Conservation (phyloP, 768 basidiomycete species). For the Auriscalpium orientale region DNA sequence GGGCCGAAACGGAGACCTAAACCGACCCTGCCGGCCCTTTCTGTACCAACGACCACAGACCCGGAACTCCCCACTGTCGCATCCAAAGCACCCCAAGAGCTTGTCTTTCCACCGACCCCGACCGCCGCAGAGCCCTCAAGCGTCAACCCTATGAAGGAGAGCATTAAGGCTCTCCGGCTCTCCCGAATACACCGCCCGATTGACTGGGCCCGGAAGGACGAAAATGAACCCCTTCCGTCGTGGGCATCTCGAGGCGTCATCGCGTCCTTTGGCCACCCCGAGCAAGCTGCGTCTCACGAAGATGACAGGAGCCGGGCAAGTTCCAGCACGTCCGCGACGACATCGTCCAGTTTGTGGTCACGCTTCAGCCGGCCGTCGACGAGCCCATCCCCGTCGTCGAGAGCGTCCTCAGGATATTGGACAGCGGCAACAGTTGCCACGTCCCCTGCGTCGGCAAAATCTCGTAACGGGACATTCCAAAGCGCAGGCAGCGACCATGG, state of each 20-base stretch:
- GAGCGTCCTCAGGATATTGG: constrained; percentile 1
- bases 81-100: neutral
- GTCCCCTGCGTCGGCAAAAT: neutral
- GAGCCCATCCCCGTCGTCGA: neutral
- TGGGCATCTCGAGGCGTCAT: neutral
- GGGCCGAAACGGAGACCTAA: neutral
- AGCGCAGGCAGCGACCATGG: neutral
- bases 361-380: neutral
- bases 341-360: neutral
- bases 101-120: neutral
- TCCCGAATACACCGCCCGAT: neutral
- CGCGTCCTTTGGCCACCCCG: neutral
- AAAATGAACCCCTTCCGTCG: neutral
- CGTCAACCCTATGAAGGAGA: neutral
- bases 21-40: neutral
- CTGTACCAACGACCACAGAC: neutral
- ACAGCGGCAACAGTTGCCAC: neutral
- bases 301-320: neutral
- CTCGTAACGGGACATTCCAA: neutral
- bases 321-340: neutral
- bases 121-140: neutral
- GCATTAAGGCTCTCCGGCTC: neutral
- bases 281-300: neutral
- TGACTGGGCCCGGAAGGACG: neutral
- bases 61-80: neutral